These are phyloP conservation scores for Phytophthora macrochlamydospora DNA, from an alignment of 352 stramenopile genomes.

Conservation along the genomic window DNA sequence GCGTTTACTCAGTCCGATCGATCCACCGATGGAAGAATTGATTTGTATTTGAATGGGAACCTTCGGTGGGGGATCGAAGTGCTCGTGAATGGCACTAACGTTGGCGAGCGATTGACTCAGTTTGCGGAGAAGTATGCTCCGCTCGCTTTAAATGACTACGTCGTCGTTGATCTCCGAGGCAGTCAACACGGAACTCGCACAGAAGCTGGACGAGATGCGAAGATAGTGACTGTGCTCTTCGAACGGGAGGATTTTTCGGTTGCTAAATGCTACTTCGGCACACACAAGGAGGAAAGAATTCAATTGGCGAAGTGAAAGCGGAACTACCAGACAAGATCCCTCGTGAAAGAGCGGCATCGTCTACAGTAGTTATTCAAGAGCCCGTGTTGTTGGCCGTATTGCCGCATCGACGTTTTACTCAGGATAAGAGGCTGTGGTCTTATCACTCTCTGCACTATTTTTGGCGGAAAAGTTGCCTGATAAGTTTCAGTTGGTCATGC, in stretches of 20 bases:
- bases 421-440: too few species aligned
- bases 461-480: too few species aligned
- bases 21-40: conserved; percentile 2
- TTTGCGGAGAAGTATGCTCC: conserved; percentile 11
- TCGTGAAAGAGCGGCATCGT: too few species aligned
- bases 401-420: too few species aligned
- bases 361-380: too few species aligned
- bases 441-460: too few species aligned
- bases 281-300: not conserved
- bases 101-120: conserved; percentile 4
- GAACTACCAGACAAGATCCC: too few species aligned
- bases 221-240: not conserved
- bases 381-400: too few species aligned
- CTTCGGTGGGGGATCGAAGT: conserved; percentile 10
- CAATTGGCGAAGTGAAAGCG: not conserved
- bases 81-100: conserved; percentile 8
- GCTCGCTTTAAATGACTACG: conserved; percentile 2
- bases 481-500: too few species aligned
- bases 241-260: conserved; percentile 2
- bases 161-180: conserved; percentile 8
- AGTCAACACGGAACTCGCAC: not conserved
- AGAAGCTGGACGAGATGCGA: not conserved
- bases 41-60: conserved; percentile 11
- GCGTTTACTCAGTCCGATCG: not conserved
- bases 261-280: conserved; percentile 5